phyloP scores from a whole-genome alignment of 148 eudicot genomes.

The Drosera capensis region DNA sequence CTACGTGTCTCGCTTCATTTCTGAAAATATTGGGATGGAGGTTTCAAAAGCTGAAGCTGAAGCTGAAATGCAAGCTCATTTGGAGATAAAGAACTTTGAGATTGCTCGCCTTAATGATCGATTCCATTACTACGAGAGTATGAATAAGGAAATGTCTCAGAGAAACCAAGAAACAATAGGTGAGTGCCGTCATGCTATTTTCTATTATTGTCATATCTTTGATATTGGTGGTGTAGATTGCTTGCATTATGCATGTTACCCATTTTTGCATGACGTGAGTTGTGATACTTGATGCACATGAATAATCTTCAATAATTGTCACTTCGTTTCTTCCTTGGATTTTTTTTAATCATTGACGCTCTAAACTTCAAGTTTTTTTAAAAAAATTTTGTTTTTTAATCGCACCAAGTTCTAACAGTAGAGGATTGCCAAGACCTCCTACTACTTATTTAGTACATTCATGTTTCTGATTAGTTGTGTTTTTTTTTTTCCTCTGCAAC shows the following conservation, averaged over 20 bases:
- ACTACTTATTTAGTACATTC: too few species aligned
- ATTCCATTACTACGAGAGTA: conserved; percentile 71
- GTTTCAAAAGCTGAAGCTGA: conserved; percentile 67
- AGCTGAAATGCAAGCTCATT: conserved; percentile 63
- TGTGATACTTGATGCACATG: too few species aligned
- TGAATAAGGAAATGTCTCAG: conserved; percentile 91
- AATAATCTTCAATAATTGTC: too few species aligned
- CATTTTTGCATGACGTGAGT: neutral
- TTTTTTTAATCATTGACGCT: too few species aligned
- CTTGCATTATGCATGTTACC: neutral
- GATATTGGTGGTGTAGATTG: neutral
- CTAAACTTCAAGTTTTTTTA: too few species aligned
- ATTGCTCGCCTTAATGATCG: conserved; percentile 71
- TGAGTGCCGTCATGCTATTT: conserved; percentile 14
- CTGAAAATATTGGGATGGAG: conserved; percentile 68
- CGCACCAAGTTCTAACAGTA: too few species aligned
- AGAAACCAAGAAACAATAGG: conserved; percentile 94
- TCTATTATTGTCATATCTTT: neutral
- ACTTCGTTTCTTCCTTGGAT: neutral
- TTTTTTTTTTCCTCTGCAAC: too few species aligned
- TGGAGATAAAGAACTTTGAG: conserved; percentile 71
- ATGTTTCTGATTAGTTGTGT: too few species aligned
- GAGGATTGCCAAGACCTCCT: too few species aligned
- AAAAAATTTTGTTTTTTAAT: too few species aligned
- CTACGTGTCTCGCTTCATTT: conserved; percentile 46